Evolutionary conservation across 768 basidiomycete genomes (phyloP), one percentile per base, ranked within the genome.

Genomic region (Tricholoma bakamatsutake): DNA sequence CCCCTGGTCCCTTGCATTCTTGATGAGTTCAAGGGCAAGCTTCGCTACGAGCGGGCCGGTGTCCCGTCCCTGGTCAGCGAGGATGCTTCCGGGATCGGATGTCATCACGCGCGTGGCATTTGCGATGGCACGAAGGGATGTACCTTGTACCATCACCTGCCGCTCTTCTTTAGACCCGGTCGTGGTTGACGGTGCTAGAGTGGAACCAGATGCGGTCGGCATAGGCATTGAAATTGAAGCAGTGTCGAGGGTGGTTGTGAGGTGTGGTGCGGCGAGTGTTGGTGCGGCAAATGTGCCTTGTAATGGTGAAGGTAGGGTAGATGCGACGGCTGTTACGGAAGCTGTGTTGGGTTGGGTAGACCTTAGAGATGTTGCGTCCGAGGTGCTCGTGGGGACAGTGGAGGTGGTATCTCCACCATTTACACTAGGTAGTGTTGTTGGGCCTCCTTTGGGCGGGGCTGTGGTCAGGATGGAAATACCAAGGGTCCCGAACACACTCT

Each of bases 51-150:
- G 71, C 0, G 77, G 72, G 7, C 80, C 75, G 0, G 85, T 83
- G 9, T 87, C 88, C 3, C 67, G 73, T 0, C 87, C 89, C 55
- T 83, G 79, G 66, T 92, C 87, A 0, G 80, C 78, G 9, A 93
- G 78, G 54, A 93, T 81, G 60, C 88, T 90, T 11, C 79, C 73
- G 0, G 90, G 80, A 61, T 89, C 89, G 2, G 82, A 77, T 0
- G 88, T 88, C 90, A 93, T 92, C n/a, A 93, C 86, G 3, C 91
- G 82, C 1, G 87, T 93, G 1, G 91, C 90, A 53, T 92, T 85
- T 15, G 81, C 80, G 53, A 93, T 90, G 1, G 91, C 91, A 5
- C 82, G 81, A 2, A 93, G 66, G 0, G 88, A 80, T 0, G 84
- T 68, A 1, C 89, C 87, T 63, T 92, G 90, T 6, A 67, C 66